Conservation (phyloP, 129 eudicot genomes). For the Gnaphalium uliginosum region DNA sequence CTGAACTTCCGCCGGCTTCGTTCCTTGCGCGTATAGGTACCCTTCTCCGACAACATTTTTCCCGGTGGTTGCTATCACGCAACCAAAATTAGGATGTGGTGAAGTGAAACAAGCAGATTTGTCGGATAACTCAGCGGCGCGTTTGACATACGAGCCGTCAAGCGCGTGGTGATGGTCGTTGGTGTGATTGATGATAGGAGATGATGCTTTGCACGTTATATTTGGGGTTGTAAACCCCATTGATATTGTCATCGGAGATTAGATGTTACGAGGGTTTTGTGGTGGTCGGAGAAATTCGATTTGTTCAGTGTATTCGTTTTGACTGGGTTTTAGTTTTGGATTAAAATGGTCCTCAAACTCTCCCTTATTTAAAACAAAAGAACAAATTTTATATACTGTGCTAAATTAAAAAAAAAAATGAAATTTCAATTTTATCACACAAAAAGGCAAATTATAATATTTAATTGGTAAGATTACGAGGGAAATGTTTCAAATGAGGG, state of each 20-base stretch:
- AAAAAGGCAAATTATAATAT: too few relatives aligned
- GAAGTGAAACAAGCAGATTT: constrained; percentile 81
- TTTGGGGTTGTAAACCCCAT: constrained; percentile 35
- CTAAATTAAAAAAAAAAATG: too few relatives aligned
- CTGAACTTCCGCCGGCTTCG: constrained; percentile 79
- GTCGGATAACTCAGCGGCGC: constrained; percentile 81
- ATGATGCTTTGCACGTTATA: constrained; percentile 31
- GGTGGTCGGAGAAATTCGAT: neutral
- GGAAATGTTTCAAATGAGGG: too few relatives aligned
- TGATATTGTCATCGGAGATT: constrained; percentile 26
- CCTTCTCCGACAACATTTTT: constrained; percentile 74
- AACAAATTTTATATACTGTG: too few relatives aligned
- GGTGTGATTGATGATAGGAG: constrained; percentile 5
- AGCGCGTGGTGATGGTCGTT: constrained; percentile 31
- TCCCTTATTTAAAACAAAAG: neutral
- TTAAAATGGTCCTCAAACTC: neutral
- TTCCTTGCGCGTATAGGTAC: constrained; percentile 82
- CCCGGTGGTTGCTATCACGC: constrained; percentile 57
- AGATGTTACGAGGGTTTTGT: neutral
- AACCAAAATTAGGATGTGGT: constrained; percentile 94
- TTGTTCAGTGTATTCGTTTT: neutral
- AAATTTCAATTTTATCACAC: too few relatives aligned
- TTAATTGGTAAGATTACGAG: too few relatives aligned
- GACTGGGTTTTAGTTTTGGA: neutral
- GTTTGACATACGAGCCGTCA: constrained; percentile 60